Base-by-base conservation (phyloP, 129 eudicot genomes). In the Flaveria brownii region DNA sequence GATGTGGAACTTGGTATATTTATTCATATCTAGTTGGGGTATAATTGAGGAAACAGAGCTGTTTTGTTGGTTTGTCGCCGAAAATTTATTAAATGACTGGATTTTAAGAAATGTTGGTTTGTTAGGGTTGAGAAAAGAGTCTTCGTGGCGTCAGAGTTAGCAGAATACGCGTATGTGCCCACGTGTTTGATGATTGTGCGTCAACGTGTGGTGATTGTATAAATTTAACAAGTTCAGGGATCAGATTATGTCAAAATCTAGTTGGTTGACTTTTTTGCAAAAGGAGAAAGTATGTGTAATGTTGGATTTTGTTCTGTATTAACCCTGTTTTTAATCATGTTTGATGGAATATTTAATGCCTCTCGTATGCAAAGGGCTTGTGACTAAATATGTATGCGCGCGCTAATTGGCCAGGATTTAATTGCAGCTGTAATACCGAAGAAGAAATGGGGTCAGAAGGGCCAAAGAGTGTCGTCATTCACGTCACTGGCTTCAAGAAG, bases 401-500 rank as follows among this genome's bases (percentile, higher is more conserved):
- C 17, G 55, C 43, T 47, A 66, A 65, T 28, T 43, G 42, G 72
- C 16, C 67, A 79, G 73, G 50, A 26, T 73, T 80, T 56, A 43
- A 60, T 57, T 74, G 41, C 67, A 62, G 61, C n/a, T 42, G 52
- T 42, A 54, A 49, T 52, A 10, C 9, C 39, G 43, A 72, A 55
- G 16, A 41, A 20, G 52, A 78, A 30, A 90, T 90, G 96, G 96
- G 93, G 59, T 88, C 93, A 15, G 96, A 88, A 82, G 91, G 75
- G 4, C 82, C 91, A 67, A 78, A 82, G 66, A 65, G 70, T 41
- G 88, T 90, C 59, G 82, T 78, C 46, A 77, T 90, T 46, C 84
- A 90, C 25, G 89, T 88, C 15, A 90, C 96, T 16, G 96, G 96
- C 70, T 90, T 90, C 79, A 88, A 88, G 84, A 90, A 88, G 82